Evolutionary conservation across 106 monocot genomes (phyloP).

Genomic region (Dioscorea alata): DNA sequence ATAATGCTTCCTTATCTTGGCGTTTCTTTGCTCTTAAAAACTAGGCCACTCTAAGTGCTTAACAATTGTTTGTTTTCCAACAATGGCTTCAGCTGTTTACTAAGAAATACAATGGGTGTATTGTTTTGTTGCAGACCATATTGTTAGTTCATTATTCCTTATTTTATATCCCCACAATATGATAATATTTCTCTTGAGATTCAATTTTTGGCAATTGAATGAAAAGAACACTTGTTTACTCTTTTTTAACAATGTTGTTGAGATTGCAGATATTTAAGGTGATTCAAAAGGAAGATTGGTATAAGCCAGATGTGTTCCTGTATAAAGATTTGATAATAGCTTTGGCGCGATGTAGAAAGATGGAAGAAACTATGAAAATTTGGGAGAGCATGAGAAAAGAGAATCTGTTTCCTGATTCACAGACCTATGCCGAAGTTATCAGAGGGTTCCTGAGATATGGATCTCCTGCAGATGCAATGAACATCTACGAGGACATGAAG

Average conservation of each 20-base stretch:
- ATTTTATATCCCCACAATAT: too few species aligned
- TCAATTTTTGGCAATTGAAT: too few species aligned
- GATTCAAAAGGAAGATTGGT: constrained; percentile 89
- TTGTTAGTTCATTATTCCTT: too few species aligned
- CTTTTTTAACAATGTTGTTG: not conserved
- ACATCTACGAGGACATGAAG: constrained; percentile 96
- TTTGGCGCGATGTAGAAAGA: constrained; percentile 69
- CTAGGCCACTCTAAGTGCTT: too few species aligned
- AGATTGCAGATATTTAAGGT: constrained; percentile 65
- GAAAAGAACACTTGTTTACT: too few species aligned
- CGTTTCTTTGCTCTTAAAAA: too few species aligned
- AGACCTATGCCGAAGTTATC: constrained; percentile 94
- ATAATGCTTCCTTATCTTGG: too few species aligned
- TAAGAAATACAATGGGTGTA: too few species aligned
- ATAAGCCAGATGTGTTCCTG: constrained; percentile 81
- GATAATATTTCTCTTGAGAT: too few species aligned
- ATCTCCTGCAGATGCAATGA: constrained; percentile 97
- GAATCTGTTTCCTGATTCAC: constrained; percentile 73
- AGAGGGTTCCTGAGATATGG: constrained; percentile 86
- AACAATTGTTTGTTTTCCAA: too few species aligned
- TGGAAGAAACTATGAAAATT: constrained; percentile 82
- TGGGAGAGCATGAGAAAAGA: constrained; percentile 77
- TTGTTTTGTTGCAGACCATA: too few species aligned
- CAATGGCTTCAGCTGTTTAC: too few species aligned
- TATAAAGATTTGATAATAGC: constrained; percentile 91